phyloP scores from a whole-genome alignment of 345 rosid genomes.

The Dovyalis caffra region DNA sequence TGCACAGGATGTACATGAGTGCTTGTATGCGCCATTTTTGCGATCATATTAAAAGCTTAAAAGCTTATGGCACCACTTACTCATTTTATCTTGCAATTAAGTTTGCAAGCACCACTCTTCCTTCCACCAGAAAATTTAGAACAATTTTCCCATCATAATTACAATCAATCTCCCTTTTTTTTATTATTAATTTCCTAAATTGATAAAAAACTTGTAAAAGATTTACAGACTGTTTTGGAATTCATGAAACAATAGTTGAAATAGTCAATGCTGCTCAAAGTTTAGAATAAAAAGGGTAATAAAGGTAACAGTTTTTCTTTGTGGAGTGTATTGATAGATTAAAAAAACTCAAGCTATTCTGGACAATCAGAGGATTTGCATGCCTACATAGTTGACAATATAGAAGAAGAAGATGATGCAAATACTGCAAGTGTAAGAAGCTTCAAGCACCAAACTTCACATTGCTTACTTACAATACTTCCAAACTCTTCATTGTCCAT shows the following conservation, averaged over 20 bases:
- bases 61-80: neutral
- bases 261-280: neutral
- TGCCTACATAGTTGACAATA: neutral
- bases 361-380: neutral
- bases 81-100: neutral
- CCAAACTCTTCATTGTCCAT: conserved; percentile 24
- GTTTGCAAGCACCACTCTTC: neutral
- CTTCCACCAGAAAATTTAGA: neutral
- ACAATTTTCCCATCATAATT: neutral
- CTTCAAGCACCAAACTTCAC: neutral
- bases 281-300: neutral
- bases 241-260: neutral
- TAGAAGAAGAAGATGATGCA: neutral
- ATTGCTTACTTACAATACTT: conserved; percentile 26
- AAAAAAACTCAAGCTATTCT: neutral
- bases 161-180: neutral
- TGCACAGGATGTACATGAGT: neutral
- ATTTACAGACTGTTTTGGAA: neutral
- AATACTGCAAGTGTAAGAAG: neutral
- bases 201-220: neutral
- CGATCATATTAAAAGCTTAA: neutral
- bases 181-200: neutral
- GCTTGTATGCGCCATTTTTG: neutral
- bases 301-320: neutral
- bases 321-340: neutral